Conservation (phyloP, 1,139 yeast species). For the Debaryomycetaceae sp. region DNA sequence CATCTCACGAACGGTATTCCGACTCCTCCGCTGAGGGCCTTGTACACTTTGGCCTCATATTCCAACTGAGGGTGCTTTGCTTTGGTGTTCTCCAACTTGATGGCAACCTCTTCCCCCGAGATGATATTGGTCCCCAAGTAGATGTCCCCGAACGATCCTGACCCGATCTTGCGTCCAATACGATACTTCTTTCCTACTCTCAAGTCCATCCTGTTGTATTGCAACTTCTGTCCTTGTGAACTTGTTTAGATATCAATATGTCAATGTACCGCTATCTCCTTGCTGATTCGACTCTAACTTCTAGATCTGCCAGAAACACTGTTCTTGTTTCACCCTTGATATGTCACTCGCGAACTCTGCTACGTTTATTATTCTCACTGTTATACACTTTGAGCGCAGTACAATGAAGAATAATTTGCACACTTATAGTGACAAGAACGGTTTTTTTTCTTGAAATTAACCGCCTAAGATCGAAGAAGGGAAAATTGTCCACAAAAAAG, state of each 20-base stretch:
- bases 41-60: conserved; percentile 93
- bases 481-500: not conserved
- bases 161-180: conserved; percentile 93
- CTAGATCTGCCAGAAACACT: not conserved
- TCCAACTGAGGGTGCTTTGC: conserved; percentile 97
- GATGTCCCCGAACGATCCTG: conserved; percentile 97
- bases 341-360: not conserved
- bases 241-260: not conserved
- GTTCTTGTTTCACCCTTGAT: not conserved
- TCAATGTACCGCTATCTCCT: not conserved
- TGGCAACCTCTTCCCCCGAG: conserved; percentile 96
- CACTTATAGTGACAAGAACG: not conserved
- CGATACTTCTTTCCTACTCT: conserved; percentile 95
- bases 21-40: conserved; percentile 92
- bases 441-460: not conserved
- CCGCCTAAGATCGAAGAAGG: not conserved
- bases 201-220: conserved; percentile 51
- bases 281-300: not conserved
- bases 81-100: conserved; percentile 82
- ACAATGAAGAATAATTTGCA: not conserved
- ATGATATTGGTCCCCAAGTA: conserved; percentile 90
- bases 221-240: not conserved
- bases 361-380: not conserved
- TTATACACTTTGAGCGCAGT: not conserved
- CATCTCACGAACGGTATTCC: conserved; percentile 97